Evolutionary conservation across 2,329 filamentous ascomycete species (phyloP).

Genomic region (Colletotrichum liaoningense): DNA sequence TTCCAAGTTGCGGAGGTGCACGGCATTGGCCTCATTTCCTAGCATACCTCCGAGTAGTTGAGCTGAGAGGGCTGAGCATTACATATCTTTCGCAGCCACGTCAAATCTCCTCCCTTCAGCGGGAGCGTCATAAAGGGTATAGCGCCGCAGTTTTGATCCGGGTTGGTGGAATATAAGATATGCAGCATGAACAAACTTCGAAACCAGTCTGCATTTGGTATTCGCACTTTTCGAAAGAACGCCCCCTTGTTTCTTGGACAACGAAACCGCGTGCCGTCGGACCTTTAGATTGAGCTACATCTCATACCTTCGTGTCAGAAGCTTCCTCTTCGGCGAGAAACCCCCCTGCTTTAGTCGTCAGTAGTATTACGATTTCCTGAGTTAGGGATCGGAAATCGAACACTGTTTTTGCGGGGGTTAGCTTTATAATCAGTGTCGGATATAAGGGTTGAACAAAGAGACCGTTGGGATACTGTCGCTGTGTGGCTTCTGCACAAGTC

Average conservation of each 20-base stretch:
- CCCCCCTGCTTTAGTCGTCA: background rate
- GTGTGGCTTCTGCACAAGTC: background rate
- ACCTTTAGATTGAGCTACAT: too few species aligned
- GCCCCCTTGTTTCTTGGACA: background rate
- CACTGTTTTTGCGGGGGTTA: too few species aligned
- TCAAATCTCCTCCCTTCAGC: background rate
- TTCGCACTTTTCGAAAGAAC: too few species aligned
- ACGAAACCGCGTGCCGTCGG: background rate
- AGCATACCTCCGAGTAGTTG: background rate
- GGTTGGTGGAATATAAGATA: background rate
- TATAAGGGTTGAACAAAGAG: too few species aligned
- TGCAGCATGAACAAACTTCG: background rate
- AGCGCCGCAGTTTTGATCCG: background rate
- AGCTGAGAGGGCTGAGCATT: background rate
- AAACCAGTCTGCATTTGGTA: background rate
- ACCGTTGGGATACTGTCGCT: background rate
- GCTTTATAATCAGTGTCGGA: too few species aligned
- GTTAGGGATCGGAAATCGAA: too few species aligned
- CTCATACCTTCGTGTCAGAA: too few species aligned
- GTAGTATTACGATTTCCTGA: too few species aligned
- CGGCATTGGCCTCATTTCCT: background rate
- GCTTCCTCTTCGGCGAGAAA: background rate
- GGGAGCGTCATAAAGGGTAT: background rate
- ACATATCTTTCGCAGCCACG: conserved; percentile 6
- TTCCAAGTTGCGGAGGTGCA: background rate